Evolutionary conservation across 1,284 basidiomycete species (phyloP), one percentile per base, ranked within the genome.

Genomic region (Thecaphora thlaspeos): DNA sequence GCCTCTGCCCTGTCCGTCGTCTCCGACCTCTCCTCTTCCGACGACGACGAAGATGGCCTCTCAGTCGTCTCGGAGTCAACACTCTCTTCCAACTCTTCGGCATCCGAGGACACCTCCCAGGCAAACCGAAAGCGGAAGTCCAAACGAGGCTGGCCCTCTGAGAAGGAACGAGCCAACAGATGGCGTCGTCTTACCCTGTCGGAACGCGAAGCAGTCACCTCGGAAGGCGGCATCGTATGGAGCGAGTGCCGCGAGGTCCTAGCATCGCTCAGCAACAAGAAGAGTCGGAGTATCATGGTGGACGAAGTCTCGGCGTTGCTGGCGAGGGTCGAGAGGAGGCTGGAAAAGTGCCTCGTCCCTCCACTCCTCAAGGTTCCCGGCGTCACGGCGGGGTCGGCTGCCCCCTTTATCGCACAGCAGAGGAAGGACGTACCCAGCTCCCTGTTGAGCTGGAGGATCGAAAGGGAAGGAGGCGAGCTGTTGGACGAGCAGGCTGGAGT

Each of bases 201-300:
- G 23, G 66, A 68, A 40, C 48, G 66, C 14, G 66, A 68, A 43
- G 58, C 55, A 23, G 50, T 68, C 18, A 64, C 56, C 1, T 56
- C 60, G 2, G 61, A 68, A 45, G 62, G 58, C n/a, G 66, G 66
- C 21, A 26, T 68, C 36, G 55, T 68, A n/a, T 68, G 66, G 66
- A 45, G 55, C 5, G 57, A 15, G 3, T 23, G 3, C 38, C 50
- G 47, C n/a, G 57, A 57, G n/a, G 19, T 65, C 32, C 48, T 65
- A 18, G 54, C 56, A n/a, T 57, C 54, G 32, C 55, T 61, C 57
- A 54, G 54, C 4, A 65, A 65, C 36, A 61, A 65, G 36, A 55
- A 56, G n/a, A 51, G 62, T n/a, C n/a, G n/a, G 11, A 51, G 50
- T 9, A 52, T 61, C 51, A 58, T 58, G 5, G 55, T 56, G 1